These are phyloP conservation scores for Kwoniella bestiolae DNA, from an alignment of 768 basidiomycete species.

Conservation along the genomic window DNA sequence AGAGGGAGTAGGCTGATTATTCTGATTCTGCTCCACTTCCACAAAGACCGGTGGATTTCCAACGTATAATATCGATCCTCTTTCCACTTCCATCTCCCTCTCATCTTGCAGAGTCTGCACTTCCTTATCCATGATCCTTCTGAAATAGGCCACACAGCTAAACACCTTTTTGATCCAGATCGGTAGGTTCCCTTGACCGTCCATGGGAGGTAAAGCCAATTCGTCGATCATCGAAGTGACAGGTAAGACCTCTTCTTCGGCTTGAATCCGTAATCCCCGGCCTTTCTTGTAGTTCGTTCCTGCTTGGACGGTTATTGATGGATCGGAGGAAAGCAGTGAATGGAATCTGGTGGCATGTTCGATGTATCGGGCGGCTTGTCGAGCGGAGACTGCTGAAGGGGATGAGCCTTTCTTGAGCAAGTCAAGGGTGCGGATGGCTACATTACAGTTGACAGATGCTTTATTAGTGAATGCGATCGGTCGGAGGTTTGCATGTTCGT, in stretches of 20 bases:
- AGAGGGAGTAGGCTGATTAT: conserved; percentile 30
- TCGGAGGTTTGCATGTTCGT: no score
- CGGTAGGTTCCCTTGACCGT: conserved; percentile 24
- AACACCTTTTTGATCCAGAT: conserved; percentile 31
- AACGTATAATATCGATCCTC: conserved; percentile 24
- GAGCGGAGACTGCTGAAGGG: conserved; percentile 76
- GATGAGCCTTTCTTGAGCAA: conserved; percentile 88
- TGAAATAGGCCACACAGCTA: conserved; percentile 27
- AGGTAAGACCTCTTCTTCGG: conserved; percentile 30
- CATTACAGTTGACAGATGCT: no score
- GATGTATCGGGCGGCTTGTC: conserved; percentile 82
- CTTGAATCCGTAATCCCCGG: conserved; percentile 41
- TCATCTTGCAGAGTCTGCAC: conserved; percentile 4
- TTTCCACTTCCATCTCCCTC: not conserved
- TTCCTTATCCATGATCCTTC: conserved; percentile 20
- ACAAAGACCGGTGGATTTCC: conserved; percentile 29
- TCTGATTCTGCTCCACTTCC: conserved; percentile 16
- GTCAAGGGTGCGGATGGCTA: conserved; percentile 89
- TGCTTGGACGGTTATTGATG: conserved; percentile 34
- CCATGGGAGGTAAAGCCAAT: conserved; percentile 32
- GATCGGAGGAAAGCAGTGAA: conserved; percentile 37
- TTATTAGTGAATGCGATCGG: no score
- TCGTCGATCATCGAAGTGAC: conserved; percentile 31
- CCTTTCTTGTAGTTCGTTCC: conserved; percentile 46
- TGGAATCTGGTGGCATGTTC: conserved; percentile 60